phyloP scores from a whole-genome alignment of 2,329 filamentous ascomycete genomes.

The Aspergillus tanneri region DNA sequence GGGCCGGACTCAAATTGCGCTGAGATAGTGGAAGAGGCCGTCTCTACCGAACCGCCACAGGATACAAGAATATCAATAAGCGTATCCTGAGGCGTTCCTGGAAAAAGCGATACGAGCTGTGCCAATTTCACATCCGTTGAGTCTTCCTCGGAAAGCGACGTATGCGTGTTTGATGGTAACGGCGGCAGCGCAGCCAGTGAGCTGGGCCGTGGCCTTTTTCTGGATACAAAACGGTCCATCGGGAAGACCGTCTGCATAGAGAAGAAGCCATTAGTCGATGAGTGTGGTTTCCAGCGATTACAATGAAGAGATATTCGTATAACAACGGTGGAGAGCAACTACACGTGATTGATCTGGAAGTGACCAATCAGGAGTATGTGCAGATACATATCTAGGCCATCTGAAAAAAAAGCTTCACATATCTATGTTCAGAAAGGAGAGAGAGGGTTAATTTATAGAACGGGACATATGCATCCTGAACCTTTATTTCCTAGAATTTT shows the following conservation, averaged over 20 bases:
- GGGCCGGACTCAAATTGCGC: conserved; percentile 18
- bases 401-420: too few species aligned
- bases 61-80: conserved; percentile 77
- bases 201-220: conserved; percentile 34
- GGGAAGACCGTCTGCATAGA: conserved; percentile 21
- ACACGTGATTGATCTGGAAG: conserved; percentile 31
- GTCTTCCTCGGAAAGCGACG: conserved; percentile 56
- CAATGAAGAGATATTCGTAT: too few species aligned
- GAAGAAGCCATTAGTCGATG: conserved; percentile 19
- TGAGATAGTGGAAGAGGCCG: conserved; percentile 59
- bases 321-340: background rate
- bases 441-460: too few species aligned
- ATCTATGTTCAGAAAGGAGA: too few species aligned
- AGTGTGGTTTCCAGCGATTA: too few species aligned
- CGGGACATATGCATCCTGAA: too few species aligned
- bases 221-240: conserved; percentile 45
- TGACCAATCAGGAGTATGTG: conserved; percentile 33
- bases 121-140: conserved; percentile 89
- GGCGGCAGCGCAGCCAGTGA: conserved; percentile 2
- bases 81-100: conserved; percentile 60
- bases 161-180: conserved; percentile 14
- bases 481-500: too few species aligned
- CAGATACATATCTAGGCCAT: too few species aligned
- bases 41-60: conserved; percentile 72
- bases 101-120: conserved; percentile 74